Conservation (phyloP, 768 basidiomycete species). For the Cystobasidiopsis lactophilus region DNA sequence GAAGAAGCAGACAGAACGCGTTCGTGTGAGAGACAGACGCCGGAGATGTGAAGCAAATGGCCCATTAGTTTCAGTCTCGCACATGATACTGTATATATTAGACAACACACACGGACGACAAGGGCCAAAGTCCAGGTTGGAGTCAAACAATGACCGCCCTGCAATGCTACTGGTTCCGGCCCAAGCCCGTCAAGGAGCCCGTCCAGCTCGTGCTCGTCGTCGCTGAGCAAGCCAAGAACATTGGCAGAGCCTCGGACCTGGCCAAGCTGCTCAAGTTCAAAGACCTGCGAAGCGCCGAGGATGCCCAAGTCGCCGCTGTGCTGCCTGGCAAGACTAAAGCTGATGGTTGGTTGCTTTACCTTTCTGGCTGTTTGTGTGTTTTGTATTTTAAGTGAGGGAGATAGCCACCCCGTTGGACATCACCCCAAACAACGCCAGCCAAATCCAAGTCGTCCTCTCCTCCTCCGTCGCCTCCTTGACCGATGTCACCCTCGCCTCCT, state of each 20-base stretch:
- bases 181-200: slow-evolving; percentile 14
- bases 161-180: slow-evolving; percentile 18
- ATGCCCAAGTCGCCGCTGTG: slow-evolving; percentile 15
- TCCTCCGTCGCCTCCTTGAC: slow-evolving; percentile 2
- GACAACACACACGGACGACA: too few relatives aligned
- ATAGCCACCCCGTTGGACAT: neutral
- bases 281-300: slow-evolving; percentile 18
- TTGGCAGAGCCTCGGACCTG: slow-evolving; percentile 17
- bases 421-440: slow-evolving; percentile 1
- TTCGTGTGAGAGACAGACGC: too few relatives aligned
- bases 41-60: too few relatives aligned
- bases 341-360: slow-evolving; percentile 1
- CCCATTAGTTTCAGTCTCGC: too few relatives aligned
- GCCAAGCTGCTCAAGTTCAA: slow-evolving; percentile 17
- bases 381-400: neutral
- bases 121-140: too few relatives aligned
- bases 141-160: slow-evolving; percentile 1
- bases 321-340: slow-evolving; percentile 10
- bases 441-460: slow-evolving; percentile 5
- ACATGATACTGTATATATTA: too few relatives aligned
- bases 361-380: neutral
- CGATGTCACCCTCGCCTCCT: neutral
- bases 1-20: too few relatives aligned
- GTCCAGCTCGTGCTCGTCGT: slow-evolving; percentile 18
- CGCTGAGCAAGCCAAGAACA: slow-evolving; percentile 16